Conservation (phyloP, 2,329 filamentous ascomycete genomes). For the Talaromyces islandicus region DNA sequence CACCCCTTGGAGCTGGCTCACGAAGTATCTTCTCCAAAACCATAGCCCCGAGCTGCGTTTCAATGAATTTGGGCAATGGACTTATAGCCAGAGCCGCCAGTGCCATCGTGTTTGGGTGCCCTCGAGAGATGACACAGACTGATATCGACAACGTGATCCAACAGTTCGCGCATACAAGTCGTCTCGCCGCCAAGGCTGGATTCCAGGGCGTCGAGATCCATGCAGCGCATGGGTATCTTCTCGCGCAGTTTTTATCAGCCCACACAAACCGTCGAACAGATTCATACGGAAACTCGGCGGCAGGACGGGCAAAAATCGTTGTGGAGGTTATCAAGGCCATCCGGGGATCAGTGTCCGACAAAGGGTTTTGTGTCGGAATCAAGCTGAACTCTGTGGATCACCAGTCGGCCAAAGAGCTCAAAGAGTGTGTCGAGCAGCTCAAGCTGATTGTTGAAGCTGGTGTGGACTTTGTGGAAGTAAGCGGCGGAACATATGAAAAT, state of each 20-base stretch:
- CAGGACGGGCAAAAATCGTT: constrained; percentile 42
- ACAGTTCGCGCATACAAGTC: constrained; percentile 50
- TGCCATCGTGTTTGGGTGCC: constrained; percentile 39
- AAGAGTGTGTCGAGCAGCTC: constrained; percentile 54
- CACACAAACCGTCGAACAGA: constrained; percentile 45
- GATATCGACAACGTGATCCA: constrained; percentile 51
- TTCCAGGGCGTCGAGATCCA: constrained; percentile 52
- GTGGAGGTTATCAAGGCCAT: constrained; percentile 40
- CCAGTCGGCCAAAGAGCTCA: constrained; percentile 22
- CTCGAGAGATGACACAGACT: constrained; percentile 48
- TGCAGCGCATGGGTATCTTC: constrained; percentile 47
- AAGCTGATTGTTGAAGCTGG: constrained; percentile 32
- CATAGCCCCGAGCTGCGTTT: constrained; percentile 35
- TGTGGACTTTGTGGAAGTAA: constrained; percentile 62
- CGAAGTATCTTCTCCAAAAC: constrained; percentile 23
- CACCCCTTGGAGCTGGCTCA: constrained; percentile 33
- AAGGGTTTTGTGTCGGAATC: constrained; percentile 40
- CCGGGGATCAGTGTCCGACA: constrained; percentile 34
- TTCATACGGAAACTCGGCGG: constrained; percentile 41
- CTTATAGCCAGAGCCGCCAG: constrained; percentile 28
- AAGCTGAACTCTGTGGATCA: constrained; percentile 50
- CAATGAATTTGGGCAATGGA: constrained; percentile 33
- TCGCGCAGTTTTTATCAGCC: constrained; percentile 33
- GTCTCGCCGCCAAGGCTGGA: constrained; percentile 43
- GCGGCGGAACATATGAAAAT: constrained; percentile 55